Evolutionary conservation across 2,329 filamentous ascomycete genomes (phyloP).

Genomic region (Helminthosporium solani): DNA sequence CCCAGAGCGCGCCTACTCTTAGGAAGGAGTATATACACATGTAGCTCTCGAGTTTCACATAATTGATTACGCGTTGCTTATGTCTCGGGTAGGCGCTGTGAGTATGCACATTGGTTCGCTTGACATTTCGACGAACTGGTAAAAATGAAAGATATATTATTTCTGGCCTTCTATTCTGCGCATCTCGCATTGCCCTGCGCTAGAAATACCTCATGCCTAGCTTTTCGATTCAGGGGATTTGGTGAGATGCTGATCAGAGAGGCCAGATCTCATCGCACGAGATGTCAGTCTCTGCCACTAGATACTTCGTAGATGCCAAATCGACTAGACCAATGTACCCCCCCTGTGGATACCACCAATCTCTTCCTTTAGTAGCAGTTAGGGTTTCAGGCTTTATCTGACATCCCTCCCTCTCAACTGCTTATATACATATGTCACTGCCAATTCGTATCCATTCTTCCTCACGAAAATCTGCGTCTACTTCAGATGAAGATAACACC

Average conservation of each 20-base stretch:
- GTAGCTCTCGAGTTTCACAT: background rate
- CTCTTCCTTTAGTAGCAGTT: too few relatives aligned
- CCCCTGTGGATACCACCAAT: too few relatives aligned
- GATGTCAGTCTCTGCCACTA: too few relatives aligned
- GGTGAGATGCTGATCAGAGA: background rate
- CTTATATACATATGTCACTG: background rate
- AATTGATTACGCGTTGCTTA: background rate
- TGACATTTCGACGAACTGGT: background rate
- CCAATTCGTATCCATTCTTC: background rate
- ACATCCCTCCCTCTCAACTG: background rate
- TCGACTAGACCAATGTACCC: too few relatives aligned
- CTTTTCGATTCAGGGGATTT: background rate
- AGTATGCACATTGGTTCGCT: background rate
- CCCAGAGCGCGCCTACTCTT: too few relatives aligned
- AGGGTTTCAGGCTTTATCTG: too few relatives aligned
- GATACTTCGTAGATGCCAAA: too few relatives aligned
- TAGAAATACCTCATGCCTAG: background rate
- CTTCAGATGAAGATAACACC: background rate
- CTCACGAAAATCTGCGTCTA: background rate
- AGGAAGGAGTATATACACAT: background rate
- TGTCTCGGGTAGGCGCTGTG: background rate
- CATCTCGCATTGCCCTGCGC: too few relatives aligned
- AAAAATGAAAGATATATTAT: slow-evolving; percentile 5
- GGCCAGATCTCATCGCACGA: background rate
- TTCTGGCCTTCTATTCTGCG: background rate